Evolutionary conservation across 495 filamentous ascomycete genomes (phyloP).

Genomic region (Penicillium silybi): DNA sequence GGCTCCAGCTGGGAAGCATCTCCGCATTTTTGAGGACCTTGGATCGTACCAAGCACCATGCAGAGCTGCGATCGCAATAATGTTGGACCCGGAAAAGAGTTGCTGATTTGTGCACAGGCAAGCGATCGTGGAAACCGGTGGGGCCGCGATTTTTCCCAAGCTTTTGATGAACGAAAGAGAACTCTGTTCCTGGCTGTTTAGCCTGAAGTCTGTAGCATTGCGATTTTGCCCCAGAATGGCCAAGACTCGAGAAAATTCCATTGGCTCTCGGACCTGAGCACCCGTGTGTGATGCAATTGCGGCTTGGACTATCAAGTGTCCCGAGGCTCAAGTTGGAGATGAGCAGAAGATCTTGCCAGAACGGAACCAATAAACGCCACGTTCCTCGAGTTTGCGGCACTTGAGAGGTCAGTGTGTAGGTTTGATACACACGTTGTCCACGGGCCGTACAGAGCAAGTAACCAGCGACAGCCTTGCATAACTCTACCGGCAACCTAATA

Average conservation of each 20-base stretch:
- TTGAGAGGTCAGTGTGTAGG: constrained; percentile 12
- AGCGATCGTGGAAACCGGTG: not conserved
- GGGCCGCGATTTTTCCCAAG: not conserved
- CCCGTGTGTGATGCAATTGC: too few species aligned
- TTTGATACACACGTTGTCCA: constrained; percentile 6
- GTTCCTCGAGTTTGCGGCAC: not conserved
- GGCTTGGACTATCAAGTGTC: not conserved
- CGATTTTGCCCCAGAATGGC: not conserved
- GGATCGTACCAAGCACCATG: not conserved
- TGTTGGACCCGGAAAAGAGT: not conserved
- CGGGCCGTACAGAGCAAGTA: not conserved
- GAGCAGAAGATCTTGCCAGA: constrained; percentile 21
- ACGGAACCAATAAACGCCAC: constrained; percentile 12
- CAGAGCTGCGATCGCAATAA: not conserved
- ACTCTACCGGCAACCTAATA: not conserved
- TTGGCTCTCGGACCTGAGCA: not conserved
- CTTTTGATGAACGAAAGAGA: not conserved
- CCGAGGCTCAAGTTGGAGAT: not conserved
- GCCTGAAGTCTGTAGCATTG: not conserved
- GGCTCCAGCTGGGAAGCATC: not conserved
- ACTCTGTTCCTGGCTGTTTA: not conserved
- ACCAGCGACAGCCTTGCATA: not conserved
- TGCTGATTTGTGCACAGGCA: not conserved
- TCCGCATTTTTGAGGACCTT: not conserved
- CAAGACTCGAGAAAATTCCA: not conserved